Evolutionary conservation across 108 stramenopile species (phyloP), one percentile per base, ranked within the genome.

Genomic region (Chaetoceros tenuissimus): DNA sequence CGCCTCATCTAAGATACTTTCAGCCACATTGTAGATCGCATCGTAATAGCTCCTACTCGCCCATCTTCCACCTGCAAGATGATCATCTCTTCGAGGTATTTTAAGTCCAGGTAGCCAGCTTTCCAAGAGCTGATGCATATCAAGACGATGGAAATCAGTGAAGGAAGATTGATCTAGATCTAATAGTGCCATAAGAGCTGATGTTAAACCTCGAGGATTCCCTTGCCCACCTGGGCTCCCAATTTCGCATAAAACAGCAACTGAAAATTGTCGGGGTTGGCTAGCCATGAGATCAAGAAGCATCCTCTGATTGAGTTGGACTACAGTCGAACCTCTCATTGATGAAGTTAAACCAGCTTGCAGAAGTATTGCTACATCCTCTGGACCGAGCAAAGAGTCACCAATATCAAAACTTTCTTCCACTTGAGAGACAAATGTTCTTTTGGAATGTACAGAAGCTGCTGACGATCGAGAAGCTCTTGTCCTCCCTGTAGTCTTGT

Each of bases 231-330:
- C 77, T 49, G 72, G 85, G 30, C 64, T 82, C 0, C 92, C 92
- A 48, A 94, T 82, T 61, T 94, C 92, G 17, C 86, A 85, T 31
- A 94, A 63, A 45, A 94, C 92, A 3, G 88, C 88, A 28, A 84
- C 74, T 34, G 92, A 88, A 62, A 89, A 94, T 7, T 66, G 59
- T 40, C 62, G 79, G 1, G 92, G 88, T 59, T 94, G 92, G 59
- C 84, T 86, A 18, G 88, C 82, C 62, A 94, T 84, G 23, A 94
- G 62, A 64, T 94, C 88, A 28, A 94, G 58, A 28, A 94, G 81
- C 88, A 94, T 94, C 40, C 92, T 64, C 63, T 94, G 92, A 54
- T 94, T 94, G 1, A 94, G 73, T 62, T 94, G 92, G 10, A 94
- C 92, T 26, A 94, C 92, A 1, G 92, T 87, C 1, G 86, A 88